Base-by-base conservation (phyloP, 2,329 filamentous ascomycete genomes). In the Domatiomyces globalis region DNA sequence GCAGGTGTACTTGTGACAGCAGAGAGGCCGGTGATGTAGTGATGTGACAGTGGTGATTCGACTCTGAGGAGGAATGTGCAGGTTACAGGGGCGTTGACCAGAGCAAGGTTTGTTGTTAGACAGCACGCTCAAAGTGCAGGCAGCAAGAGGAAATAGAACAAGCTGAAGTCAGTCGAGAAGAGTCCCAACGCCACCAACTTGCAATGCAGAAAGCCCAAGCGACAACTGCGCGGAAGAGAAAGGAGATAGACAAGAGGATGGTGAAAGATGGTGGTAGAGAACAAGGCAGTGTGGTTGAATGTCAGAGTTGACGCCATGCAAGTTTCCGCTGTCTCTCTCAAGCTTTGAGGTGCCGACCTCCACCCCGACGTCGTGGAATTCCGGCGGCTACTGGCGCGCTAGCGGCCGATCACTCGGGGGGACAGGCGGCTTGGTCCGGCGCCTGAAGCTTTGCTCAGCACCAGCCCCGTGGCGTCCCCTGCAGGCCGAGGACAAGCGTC, bases 81-180 rank as follows among this genome's bases (percentile, higher is more conserved):
- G 22, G 22, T 25, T 6, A n/a, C n/a, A n/a, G n/a, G 22, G 22
- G 3, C 22, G 22, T 25, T 25, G 3, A 25, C 3, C 22, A 25
- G 22, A 49, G 3, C 15, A n/a, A 2, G 19, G 33, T 58, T 57
- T 60, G 59, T 51, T 51, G 56, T 58, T 57, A 61, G 55, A 60
- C 57, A 55, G 58, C 58, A 58, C 49, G 51, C 60, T 55, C 54
- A 54, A 55, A 52, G 54, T 45, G 49, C 29, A 46, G 51, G 54
- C 54, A 60, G 53, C 56, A 58, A 58, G 52, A 60, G 56, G 51
- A 58, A 57, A 59, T 56, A 50, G 52, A 54, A 59, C 52, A 51
- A 56, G 42, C 44, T 56, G 52, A 52, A 39, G 33, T 10, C 33
- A 39, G 33, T 39, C 33, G 33, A 39, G 33, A 39, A 39, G 33